Base-by-base conservation (phyloP, 2,329 filamentous ascomycete species). In the Diaporthe citrichinensis region DNA sequence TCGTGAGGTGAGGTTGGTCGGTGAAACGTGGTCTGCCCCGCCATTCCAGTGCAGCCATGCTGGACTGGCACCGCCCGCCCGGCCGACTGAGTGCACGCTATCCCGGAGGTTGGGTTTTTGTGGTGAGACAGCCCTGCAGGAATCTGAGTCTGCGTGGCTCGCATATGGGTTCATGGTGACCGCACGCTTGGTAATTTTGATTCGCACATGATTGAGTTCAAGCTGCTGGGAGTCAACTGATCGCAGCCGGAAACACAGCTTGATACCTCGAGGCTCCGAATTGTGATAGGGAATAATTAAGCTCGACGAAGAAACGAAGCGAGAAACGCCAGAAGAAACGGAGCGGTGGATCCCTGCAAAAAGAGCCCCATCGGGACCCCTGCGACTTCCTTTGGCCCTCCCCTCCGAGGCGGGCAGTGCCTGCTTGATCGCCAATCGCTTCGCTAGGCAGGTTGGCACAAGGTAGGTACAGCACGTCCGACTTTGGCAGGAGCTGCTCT, bases 21-120 rank as follows among this genome's bases (percentile, higher is more conserved):
- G n/a, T 69, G 65, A 69, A 69, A 69, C 65, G 65, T 69, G 65
- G 65, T 17, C 65, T 69, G 65, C 65, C 65, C 46, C 65, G 65
- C 65, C 65, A 55, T 55, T 69, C 65, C 65, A 69, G n/a, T 25
- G 36, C 58, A 41, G 36, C 36, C n/a, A 28, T 25, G 36, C 59
- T 20, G 59, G 15, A 39, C 36, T 39, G 36, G 12, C 36, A 39
- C 36, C 10, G 36, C 36, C 36, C 31, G 12, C 9, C 23, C 20
- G 4, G n/a, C 53, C 14, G 58, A 25, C 36, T 8, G 36, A 41
- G 39, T 25, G 31, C 62, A 53, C 44, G 25, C 46, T 53, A 12
- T 53, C 65, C 62, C 12, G 65, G 65, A 68, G 65, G 65, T 68
- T 68, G 65, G 65, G 31, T 53, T 39, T 51, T 25, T 28, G 31